phyloP scores from a whole-genome alignment of 2,329 filamentous ascomycete genomes.

The Penicillium psychrosexuale region DNA sequence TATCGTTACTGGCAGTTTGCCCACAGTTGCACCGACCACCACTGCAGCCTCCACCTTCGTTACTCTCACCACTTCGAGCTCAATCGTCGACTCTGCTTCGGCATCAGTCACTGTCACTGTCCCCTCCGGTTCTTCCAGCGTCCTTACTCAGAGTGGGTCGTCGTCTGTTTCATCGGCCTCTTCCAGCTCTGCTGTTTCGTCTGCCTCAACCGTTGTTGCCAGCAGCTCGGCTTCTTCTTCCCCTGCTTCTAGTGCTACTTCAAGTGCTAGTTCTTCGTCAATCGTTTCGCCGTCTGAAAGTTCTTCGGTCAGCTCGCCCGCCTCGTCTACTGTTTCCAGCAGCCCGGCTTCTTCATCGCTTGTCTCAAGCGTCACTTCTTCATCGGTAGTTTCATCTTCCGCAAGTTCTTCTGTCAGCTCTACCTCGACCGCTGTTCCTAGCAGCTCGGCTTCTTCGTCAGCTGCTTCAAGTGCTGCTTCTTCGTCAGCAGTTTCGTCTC shows the following conservation, averaged over 20 bases:
- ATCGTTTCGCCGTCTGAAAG: not conserved
- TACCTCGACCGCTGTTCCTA: no score
- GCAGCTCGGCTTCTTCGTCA: no score
- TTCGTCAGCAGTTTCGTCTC: no score
- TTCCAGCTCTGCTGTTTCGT: conserved; percentile 1
- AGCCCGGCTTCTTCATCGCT: no score
- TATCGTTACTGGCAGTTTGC: not conserved
- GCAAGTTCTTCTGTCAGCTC: no score
- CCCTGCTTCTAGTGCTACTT: not conserved
- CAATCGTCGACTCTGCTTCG: not conserved
- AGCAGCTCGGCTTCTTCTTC: not conserved
- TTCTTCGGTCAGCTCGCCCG: no score
- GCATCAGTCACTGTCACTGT: conserved; percentile 5
- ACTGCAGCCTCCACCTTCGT: conserved; percentile 12
- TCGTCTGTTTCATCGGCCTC: conserved; percentile 1
- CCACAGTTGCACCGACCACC: not conserved
- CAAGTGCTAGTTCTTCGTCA: not conserved
- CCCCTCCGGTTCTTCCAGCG: conserved; percentile 1
- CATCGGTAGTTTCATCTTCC: no score
- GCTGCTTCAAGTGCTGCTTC: no score
- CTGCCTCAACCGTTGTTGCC: not conserved
- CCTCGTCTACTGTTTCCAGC: no score
- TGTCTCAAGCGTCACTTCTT: no score
- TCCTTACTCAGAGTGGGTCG: not conserved
- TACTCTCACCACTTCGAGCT: conserved; percentile 2